These are phyloP conservation scores for Pseudogymnoascus sp. DNA, from an alignment of 2,329 filamentous ascomycete species.

Conservation along the genomic window DNA sequence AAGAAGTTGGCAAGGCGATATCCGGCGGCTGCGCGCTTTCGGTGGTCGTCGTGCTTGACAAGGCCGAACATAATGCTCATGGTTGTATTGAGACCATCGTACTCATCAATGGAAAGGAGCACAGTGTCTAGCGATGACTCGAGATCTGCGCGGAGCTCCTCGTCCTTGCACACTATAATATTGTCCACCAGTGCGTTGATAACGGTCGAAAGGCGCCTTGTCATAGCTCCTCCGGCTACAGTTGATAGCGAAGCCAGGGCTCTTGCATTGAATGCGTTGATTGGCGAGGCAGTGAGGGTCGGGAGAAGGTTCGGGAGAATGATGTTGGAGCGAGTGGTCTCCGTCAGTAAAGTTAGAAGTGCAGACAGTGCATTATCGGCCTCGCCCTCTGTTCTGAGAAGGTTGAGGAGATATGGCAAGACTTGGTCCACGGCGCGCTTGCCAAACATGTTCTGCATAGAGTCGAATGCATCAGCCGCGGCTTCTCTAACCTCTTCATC, in stretches of 20 bases:
- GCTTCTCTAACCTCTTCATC: slow-evolving; percentile 88
- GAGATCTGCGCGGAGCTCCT: slow-evolving; percentile 62
- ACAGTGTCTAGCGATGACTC: slow-evolving; percentile 80
- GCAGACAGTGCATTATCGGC: slow-evolving; percentile 90
- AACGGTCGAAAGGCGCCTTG: slow-evolving; percentile 78
- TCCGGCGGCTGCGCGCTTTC: slow-evolving; percentile 69
- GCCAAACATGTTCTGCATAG: slow-evolving; percentile 85
- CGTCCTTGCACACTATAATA: slow-evolving; percentile 68
- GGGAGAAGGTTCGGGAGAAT: slow-evolving; percentile 95
- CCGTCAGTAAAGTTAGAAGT: slow-evolving; percentile 86
- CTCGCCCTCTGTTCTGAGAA: slow-evolving; percentile 78
- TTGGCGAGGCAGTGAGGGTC: slow-evolving; percentile 81
- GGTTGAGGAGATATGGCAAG: slow-evolving; percentile 79
- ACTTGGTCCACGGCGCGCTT: slow-evolving; percentile 95
- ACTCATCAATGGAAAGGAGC: slow-evolving; percentile 88
- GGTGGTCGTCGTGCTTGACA: slow-evolving; percentile 88
- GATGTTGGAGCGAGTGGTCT: slow-evolving; percentile 88
- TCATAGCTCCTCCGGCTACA: slow-evolving; percentile 87
- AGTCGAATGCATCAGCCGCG: slow-evolving; percentile 94
- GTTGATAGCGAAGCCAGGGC: slow-evolving; percentile 87
- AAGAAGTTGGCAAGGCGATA: slow-evolving; percentile 84
- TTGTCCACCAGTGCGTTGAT: slow-evolving; percentile 93
- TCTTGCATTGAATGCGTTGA: slow-evolving; percentile 89
- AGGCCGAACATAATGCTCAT: slow-evolving; percentile 90
- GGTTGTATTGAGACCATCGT: slow-evolving; percentile 86